phyloP scores from a whole-genome alignment of 1,284 basidiomycete species.

The Cystobasidium slooffiae region DNA sequence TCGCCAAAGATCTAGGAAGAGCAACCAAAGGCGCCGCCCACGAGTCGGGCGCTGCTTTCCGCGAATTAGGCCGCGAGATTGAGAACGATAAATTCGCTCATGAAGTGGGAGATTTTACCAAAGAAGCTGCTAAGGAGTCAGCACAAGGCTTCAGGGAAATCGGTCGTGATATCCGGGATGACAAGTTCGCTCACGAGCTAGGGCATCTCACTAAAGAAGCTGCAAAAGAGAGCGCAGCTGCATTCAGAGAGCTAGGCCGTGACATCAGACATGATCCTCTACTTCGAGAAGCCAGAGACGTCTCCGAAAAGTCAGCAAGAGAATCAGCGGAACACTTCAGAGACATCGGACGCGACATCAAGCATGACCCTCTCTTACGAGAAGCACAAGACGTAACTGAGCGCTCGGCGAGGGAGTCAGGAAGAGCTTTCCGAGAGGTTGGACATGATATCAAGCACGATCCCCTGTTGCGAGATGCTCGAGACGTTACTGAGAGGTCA shows the following conservation, averaged over 20 bases:
- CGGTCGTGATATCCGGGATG: slow-evolving; percentile 27
- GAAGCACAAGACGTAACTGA: slow-evolving; percentile 22
- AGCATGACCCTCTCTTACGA: slow-evolving; percentile 19
- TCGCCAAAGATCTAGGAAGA: background rate
- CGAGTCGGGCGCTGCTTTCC: slow-evolving; percentile 15
- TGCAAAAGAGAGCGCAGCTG: slow-evolving; percentile 10
- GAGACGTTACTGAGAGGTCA: background rate
- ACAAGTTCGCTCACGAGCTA: slow-evolving; percentile 2
- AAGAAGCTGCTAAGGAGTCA: slow-evolving; percentile 14
- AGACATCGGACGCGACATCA: slow-evolving; percentile 17
- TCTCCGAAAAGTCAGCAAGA: slow-evolving; percentile 2
- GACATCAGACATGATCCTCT: slow-evolving; percentile 28
- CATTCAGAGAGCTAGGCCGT: slow-evolving; percentile 20
- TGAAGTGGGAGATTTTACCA: background rate
- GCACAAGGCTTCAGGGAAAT: slow-evolving; percentile 4
- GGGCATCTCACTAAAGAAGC: slow-evolving; percentile 3
- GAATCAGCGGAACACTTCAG: slow-evolving; percentile 15
- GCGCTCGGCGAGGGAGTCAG: background rate
- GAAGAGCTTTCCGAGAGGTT: slow-evolving; percentile 8
- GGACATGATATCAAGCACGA: slow-evolving; percentile 31
- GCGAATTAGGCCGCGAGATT: slow-evolving; percentile 19
- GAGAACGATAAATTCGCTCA: slow-evolving; percentile 14
- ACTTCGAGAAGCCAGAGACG: slow-evolving; percentile 12
- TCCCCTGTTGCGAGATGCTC: background rate
- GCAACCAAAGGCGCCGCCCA: background rate